Conservation (phyloP, 306 rosid species). For the Acacia acuminata region DNA sequence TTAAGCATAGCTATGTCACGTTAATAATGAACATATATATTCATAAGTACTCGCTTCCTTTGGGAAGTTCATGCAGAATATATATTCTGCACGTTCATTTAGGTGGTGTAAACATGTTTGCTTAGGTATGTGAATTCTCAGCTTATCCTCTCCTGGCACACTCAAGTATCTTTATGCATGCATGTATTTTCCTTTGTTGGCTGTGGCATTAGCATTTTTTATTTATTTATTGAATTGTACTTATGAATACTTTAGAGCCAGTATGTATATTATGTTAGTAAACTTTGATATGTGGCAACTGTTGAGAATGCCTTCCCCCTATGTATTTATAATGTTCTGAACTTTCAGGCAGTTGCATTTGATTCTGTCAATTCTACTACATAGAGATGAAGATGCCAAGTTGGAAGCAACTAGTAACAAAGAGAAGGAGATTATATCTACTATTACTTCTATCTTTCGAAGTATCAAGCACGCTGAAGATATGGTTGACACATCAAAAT, state of each 20-base stretch:
- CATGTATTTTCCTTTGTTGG: slow-evolving; percentile 8
- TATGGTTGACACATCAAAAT: slow-evolving; percentile 63
- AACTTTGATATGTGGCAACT: slow-evolving; percentile 25
- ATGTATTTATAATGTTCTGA: slow-evolving; percentile 17
- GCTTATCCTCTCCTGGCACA: background rate
- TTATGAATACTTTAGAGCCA: background rate
- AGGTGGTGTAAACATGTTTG: slow-evolving; percentile 17
- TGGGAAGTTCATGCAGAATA: slow-evolving; percentile 18
- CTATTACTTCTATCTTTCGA: slow-evolving; percentile 62
- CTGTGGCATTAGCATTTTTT: slow-evolving; percentile 7
- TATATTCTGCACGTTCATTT: background rate
- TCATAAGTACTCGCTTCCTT: background rate
- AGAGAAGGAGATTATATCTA: slow-evolving; percentile 62
- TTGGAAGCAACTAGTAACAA: slow-evolving; percentile 59
- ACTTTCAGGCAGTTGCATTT: slow-evolving; percentile 78
- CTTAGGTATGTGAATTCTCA: background rate
- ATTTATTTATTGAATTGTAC: background rate
- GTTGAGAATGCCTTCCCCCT: slow-evolving; percentile 30
- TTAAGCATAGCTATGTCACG: background rate
- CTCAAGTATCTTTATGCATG: slow-evolving; percentile 2
- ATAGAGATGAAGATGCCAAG: slow-evolving; percentile 80
- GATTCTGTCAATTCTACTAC: slow-evolving; percentile 72
- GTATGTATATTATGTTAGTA: background rate
- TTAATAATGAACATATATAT: background rate
- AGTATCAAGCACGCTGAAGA: slow-evolving; percentile 86